Conservation (phyloP, 306 rosid genomes). For the Vigna nakashimae region DNA sequence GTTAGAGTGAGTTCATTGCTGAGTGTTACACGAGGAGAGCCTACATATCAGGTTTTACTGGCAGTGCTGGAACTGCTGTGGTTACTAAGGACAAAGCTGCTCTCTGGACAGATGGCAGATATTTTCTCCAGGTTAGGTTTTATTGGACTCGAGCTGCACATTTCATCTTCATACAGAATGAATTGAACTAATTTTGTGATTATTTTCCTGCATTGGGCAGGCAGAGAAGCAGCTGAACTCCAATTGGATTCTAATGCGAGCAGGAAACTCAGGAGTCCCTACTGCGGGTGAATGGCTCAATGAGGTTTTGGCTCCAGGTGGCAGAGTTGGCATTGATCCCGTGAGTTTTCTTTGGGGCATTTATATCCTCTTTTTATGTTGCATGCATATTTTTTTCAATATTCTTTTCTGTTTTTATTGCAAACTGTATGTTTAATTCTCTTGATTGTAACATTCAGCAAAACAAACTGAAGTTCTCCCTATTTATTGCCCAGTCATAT, state of each 20-base stretch:
- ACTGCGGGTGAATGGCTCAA: constrained; percentile 88
- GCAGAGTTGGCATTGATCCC: constrained; percentile 94
- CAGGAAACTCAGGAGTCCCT: constrained; percentile 90
- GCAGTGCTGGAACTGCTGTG: constrained; percentile 95
- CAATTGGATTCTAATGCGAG: constrained; percentile 95
- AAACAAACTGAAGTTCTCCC: neutral
- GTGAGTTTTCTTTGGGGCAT: constrained; percentile 54
- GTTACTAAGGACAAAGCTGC: constrained; percentile 92
- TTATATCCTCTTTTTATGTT: neutral
- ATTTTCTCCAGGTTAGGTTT: constrained; percentile 84
- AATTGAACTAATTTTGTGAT: neutral
- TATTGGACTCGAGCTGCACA: neutral
- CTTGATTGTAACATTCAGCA: neutral
- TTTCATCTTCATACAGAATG: neutral
- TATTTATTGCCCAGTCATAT: neutral
- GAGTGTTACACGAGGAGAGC: constrained; percentile 87
- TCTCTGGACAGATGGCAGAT: constrained; percentile 98
- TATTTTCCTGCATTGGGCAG: constrained; percentile 44
- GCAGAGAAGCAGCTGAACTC: constrained; percentile 92
- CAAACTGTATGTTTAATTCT: neutral
- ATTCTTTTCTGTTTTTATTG: neutral
- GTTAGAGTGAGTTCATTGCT: constrained; percentile 95
- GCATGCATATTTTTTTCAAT: neutral
- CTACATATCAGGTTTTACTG: constrained; percentile 86
- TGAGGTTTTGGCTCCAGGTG: constrained; percentile 83